Conservation (phyloP, 192 early-diverging fungal species). For the Coemansia sp. region DNA sequence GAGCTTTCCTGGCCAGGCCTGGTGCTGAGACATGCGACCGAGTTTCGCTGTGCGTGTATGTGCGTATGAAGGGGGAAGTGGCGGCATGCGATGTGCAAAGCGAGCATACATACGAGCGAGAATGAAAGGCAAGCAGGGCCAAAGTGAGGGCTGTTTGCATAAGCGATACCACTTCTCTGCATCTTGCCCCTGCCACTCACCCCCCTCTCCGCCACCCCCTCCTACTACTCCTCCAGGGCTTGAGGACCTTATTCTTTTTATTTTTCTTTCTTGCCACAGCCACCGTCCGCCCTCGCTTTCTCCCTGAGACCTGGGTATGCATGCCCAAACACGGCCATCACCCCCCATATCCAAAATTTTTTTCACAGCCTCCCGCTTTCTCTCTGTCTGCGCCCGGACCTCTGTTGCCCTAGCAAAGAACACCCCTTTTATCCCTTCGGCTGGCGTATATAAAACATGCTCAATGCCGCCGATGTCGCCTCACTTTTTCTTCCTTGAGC, state of each 20-base stretch:
- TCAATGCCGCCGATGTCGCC: slow-evolving; percentile 8
- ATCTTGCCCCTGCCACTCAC: background rate
- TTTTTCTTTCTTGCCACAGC: background rate
- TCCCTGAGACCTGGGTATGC: slow-evolving; percentile 6
- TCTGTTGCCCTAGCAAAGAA: background rate
- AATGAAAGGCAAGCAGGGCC: background rate
- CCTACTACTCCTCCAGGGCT: background rate
- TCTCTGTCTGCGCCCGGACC: slow-evolving; percentile 10
- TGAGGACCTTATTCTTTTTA: background rate
- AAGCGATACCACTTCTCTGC: slow-evolving; percentile 3
- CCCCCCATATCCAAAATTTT: background rate
- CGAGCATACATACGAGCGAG: slow-evolving; percentile 2
- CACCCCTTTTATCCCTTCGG: background rate
- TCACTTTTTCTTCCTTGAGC: background rate
- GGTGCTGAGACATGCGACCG: slow-evolving; percentile 4
- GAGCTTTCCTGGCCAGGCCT: slow-evolving; percentile 2
- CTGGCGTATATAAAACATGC: background rate
- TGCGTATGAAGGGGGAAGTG: background rate
- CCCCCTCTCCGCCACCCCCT: slow-evolving; percentile 7
- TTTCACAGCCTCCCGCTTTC: background rate
- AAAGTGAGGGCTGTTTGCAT: slow-evolving; percentile 10
- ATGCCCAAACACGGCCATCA: slow-evolving; percentile 2
- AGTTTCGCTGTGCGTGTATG: slow-evolving; percentile 10
- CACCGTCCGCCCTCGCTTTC: background rate
- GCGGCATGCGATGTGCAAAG: slow-evolving; percentile 5